Evolutionary conservation across 2,329 filamentous ascomycete genomes (phyloP).

Genomic region (Penicillium crustosum): DNA sequence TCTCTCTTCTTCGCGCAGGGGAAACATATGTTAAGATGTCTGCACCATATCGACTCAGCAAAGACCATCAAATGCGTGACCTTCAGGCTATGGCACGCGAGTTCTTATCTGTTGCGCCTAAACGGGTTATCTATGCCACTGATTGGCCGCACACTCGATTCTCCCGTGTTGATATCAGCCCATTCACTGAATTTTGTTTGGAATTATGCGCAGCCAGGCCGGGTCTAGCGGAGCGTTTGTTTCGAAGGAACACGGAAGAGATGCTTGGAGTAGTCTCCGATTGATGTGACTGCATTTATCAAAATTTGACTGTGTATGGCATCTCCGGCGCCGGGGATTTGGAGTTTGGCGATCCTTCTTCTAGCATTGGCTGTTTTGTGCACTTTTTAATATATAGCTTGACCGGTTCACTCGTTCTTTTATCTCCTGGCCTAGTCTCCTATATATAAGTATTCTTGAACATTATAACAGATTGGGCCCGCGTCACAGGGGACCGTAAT

Average conservation of each 20-base stretch:
- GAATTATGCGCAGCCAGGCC: constrained; percentile 53
- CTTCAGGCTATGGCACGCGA: constrained; percentile 52
- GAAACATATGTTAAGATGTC: constrained; percentile 60
- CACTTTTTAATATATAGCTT: neutral
- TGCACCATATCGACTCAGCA: constrained; percentile 57
- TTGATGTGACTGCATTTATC: constrained; percentile 2
- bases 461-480: neutral
- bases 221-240: constrained; percentile 51
- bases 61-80: constrained; percentile 46
- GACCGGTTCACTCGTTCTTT: neutral
- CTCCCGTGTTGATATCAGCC: constrained; percentile 56
- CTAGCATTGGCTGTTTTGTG: neutral
- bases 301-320: constrained; percentile 6
- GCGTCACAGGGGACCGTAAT: neutral
- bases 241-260: constrained; percentile 57
- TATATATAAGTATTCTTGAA: too few relatives aligned
- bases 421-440: neutral
- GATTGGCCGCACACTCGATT: constrained; percentile 67
- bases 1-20: constrained; percentile 49
- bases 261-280: constrained; percentile 43
- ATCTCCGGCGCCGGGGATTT: constrained; percentile 6
- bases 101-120: constrained; percentile 48
- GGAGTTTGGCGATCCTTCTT: constrained; percentile 7
- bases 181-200: constrained; percentile 56
- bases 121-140: constrained; percentile 58